These are phyloP conservation scores for Scheffersomyces stipitis DNA, from an alignment of 805 yeast genomes.

Conservation along the genomic window DNA sequence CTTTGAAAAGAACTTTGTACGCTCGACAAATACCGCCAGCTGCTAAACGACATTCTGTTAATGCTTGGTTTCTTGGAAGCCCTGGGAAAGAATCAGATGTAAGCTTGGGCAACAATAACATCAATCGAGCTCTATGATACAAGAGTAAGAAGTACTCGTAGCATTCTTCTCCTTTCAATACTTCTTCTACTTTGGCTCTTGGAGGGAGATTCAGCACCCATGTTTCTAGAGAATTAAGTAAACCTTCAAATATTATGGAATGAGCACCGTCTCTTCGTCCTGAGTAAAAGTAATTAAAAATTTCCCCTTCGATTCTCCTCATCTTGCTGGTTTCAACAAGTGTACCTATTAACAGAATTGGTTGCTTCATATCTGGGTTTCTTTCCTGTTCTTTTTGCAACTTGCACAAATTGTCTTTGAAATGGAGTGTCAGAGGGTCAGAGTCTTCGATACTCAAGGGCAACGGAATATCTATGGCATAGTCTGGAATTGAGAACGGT, in stretches of 20 bases:
- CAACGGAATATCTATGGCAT: constrained; percentile 47
- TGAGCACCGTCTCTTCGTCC: background rate
- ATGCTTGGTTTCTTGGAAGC: constrained; percentile 4
- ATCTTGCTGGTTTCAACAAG: constrained; percentile 14
- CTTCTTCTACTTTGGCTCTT: constrained; percentile 8
- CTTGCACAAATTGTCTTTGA: constrained; percentile 1
- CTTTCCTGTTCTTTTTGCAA: constrained; percentile 13
- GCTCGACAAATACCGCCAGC: constrained; percentile 20
- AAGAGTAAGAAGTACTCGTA: constrained; percentile 16
- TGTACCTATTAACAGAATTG: constrained; percentile 11
- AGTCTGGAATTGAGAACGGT: constrained; percentile 48
- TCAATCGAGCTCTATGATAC: constrained; percentile 14
- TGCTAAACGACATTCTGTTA: constrained; percentile 15
- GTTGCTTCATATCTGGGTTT: constrained; percentile 10
- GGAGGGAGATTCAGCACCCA: constrained; percentile 12
- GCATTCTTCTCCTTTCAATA: constrained; percentile 12
- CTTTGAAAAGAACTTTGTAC: constrained; percentile 14
- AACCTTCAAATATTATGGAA: background rate
- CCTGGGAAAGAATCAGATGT: constrained; percentile 9
- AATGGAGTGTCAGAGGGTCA: constrained; percentile 8
- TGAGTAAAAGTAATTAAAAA: constrained; percentile 10
- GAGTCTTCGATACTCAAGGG: constrained; percentile 36
- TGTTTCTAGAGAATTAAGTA: constrained; percentile 5
- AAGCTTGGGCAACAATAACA: constrained; percentile 14
- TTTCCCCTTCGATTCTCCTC: constrained; percentile 17